Base-by-base conservation (phyloP, 1,139 yeast genomes). In the Yamadazyma dushanensis region DNA sequence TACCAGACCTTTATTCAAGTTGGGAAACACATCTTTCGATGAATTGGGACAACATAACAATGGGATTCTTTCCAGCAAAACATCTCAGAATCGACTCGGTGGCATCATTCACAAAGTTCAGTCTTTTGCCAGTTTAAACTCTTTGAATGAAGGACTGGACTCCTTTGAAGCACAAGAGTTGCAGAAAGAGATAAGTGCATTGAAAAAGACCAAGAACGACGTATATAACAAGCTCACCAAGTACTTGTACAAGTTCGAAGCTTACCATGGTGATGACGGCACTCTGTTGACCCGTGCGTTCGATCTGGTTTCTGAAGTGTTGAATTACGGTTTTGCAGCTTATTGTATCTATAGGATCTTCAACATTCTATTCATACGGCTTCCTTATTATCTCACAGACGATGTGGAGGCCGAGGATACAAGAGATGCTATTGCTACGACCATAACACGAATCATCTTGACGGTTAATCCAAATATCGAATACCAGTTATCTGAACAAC, bases 261-360 rank as follows among this genome's bases (percentile, higher is more conserved):
- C 36, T 6, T 45, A 45, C 26, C 51, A 47, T 21, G 43, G 44
- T 17, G 39, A 35, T 26, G 31, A 36, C 21, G 17, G 18, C 3
- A 31, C 23, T 11, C 14, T 25, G 4, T 36, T 36, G 7, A 34
- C 21, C 16, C 37, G 34, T 17, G 29, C 26, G 13, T 29, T 32
- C 11, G 21, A 31, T 18, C 29, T 30, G 13, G 20, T 43, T 1
- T 23, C 40, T 6, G 39, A 41, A 10, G 34, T 45, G 14, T 39
- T 56, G 23, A 57, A 61, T 38, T 35, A 49, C 32, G 51, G 55
- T 5, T 79, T 83, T 51, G 73, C 85, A 9, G 38, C 71, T 7
- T 84, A 83, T 61, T 83, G 92, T 59, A 50, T 80, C 26, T 84
- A 83, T 59, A 65, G 88, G 34, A 66, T 83, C 6, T 35, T 76